Evolutionary conservation across 1,284 basidiomycete genomes (phyloP), one percentile per base, ranked within the genome.

Genomic region (Ustilago sp.): DNA sequence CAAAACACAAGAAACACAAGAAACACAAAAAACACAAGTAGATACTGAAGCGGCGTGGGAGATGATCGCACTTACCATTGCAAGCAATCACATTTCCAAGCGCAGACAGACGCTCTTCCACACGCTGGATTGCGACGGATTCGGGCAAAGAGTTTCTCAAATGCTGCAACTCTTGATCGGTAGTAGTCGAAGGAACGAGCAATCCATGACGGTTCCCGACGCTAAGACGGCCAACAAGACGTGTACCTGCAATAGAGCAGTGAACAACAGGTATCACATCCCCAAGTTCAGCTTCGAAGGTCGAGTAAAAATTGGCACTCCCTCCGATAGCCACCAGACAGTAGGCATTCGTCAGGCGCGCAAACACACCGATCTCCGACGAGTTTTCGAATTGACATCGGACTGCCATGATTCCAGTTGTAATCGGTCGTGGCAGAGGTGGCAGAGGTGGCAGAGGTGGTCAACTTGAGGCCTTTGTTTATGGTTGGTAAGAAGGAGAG

Each of bases 21-120:
- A 45, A 38, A 41, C 51, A 2, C 23, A 23, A 23, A 2, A 23
- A 23, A 23, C 2, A 2, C 23, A 23, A 23, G 23, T 23, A 23
- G 23, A 28, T 28, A 28, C 23, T 3, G 3, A 28, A 28, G 2
- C 23, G 23, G 3, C 23, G 23, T 28, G 23, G 3, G 2, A 28
- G 23, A 28, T 28, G 23, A 28, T 28, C 3, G 3, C 23, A 58
- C 81, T 61, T 60, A 89, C 98, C 96, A 87, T 99, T 99, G 88
- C 94, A 97, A 17, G 94, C 94, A 87, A 99, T 96, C 68, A 99
- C 97, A 86, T 99, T 99, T 19, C 96, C 96, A 32, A 99, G 90
- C 0, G 97, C 97, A 17, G 93, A 95, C 71, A 99, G 89, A 52
- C 96, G 91, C 88, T 99, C 96, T 87, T 99, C 97, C 50, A 99